phyloP scores from a whole-genome alignment of 768 basidiomycete genomes.

The Lactarius indigo region DNA sequence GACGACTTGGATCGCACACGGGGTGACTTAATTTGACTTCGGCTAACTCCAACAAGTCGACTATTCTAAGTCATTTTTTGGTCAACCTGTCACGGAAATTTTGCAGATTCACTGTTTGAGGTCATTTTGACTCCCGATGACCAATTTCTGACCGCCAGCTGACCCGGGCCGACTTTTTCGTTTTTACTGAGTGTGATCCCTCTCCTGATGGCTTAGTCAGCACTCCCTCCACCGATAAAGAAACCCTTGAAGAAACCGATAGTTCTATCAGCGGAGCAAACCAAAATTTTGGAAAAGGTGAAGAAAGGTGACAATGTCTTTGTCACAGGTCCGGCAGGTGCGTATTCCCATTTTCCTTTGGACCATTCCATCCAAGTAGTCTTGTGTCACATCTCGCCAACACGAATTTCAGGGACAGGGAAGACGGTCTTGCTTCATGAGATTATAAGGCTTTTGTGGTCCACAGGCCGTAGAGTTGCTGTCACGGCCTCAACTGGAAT shows the following conservation, averaged over 20 bases:
- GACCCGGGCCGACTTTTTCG: no score
- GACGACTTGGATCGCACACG: no score
- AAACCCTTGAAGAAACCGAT: slow-evolving; percentile 22
- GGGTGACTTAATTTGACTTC: no score
- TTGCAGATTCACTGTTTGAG: no score
- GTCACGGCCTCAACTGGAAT: slow-evolving; percentile 81
- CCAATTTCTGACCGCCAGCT: no score
- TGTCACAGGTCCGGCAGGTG: slow-evolving; percentile 85
- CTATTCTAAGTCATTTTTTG: no score
- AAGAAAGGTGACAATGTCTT: slow-evolving; percentile 65
- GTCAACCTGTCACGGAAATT: no score
- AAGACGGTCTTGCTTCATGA: slow-evolving; percentile 79
- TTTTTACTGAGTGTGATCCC: background rate
- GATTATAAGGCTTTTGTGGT: slow-evolving; percentile 52
- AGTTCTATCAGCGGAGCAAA: slow-evolving; percentile 51
- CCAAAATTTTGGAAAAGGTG: slow-evolving; percentile 47
- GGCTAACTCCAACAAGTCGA: no score
- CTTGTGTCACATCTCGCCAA: no score
- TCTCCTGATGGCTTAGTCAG: background rate
- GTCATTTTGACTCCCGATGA: no score
- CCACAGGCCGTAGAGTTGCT: slow-evolving; percentile 43
- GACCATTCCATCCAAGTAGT: background rate
- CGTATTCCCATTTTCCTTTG: slow-evolving; percentile 20
- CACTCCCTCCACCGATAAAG: background rate
- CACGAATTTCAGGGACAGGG: slow-evolving; percentile 54